Evolutionary conservation across 2,329 filamentous ascomycete genomes (phyloP).

Genomic region (Cladosporium sp.): DNA sequence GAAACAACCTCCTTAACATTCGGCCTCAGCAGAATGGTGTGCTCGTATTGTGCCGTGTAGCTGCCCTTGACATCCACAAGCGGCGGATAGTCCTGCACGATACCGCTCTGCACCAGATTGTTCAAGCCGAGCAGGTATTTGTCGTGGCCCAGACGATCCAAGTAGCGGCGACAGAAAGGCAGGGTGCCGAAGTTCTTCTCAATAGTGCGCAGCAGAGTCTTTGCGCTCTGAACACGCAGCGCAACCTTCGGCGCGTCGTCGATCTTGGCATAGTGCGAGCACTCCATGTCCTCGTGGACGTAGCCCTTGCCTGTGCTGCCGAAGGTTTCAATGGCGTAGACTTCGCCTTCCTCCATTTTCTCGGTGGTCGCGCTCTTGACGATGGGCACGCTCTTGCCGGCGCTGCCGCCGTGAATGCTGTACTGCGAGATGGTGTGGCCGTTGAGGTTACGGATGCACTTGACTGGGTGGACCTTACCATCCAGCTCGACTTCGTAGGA

Average conservation of each 20-base stretch:
- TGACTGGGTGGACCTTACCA: conserved; percentile 51
- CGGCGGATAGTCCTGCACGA: conserved; percentile 55
- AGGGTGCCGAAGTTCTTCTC: conserved; percentile 60
- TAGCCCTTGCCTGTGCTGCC: conserved; percentile 52
- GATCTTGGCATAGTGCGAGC: conserved; percentile 34
- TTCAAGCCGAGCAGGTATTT: conserved; percentile 59
- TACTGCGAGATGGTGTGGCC: conserved; percentile 54
- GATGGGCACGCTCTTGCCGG: conserved; percentile 52
- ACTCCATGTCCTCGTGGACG: conserved; percentile 43
- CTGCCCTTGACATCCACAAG: conserved; percentile 56
- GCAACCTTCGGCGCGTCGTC: conserved; percentile 35
- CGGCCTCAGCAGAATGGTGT: conserved; percentile 41
- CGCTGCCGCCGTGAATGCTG: conserved; percentile 52
- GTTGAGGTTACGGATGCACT: conserved; percentile 51
- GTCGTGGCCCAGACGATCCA: conserved; percentile 59
- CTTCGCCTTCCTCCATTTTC: conserved; percentile 57
- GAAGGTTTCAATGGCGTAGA: conserved; percentile 58
- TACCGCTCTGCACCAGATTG: conserved; percentile 52
- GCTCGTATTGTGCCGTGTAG: conserved; percentile 63
- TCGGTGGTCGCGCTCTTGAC: conserved; percentile 47
- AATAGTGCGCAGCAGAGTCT: conserved; percentile 55
- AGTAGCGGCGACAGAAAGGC: conserved; percentile 58
- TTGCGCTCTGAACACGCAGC: conserved; percentile 49
- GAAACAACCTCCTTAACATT: conserved; percentile 40
- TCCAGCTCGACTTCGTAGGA: conserved; percentile 57